Conservation (phyloP, 371 early-diverging fungal species). For the Batrachochytrium dendrobatidis region DNA sequence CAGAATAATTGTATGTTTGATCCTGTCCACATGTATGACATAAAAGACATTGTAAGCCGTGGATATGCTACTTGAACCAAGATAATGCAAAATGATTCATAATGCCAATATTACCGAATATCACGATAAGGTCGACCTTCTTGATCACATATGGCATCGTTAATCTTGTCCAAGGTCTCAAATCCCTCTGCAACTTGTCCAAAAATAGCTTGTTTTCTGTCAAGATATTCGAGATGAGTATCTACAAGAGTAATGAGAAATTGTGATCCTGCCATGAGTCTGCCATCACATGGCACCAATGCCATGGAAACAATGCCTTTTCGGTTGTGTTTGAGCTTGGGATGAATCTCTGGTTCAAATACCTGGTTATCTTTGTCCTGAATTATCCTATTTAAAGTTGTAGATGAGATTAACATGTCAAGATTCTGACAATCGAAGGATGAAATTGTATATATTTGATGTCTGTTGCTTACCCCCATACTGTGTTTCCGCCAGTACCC, state of each 20-base stretch:
- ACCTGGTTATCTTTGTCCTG: constrained; percentile 34
- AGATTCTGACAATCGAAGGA: neutral
- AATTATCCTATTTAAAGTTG: constrained; percentile 28
- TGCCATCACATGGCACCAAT: constrained; percentile 9
- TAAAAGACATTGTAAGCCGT: neutral
- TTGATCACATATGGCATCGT: constrained; percentile 60
- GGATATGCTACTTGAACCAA: neutral
- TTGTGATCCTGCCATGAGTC: constrained; percentile 61
- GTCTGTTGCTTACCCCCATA: constrained; percentile 37
- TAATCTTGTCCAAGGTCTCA: constrained; percentile 81
- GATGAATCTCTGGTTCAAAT: constrained; percentile 78
- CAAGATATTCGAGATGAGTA: constrained; percentile 71
- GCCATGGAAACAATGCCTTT: constrained; percentile 86
- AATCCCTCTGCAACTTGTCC: constrained; percentile 93
- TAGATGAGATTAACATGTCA: neutral
- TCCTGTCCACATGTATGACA: constrained; percentile 23
- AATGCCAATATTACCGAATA: constrained; percentile 51
- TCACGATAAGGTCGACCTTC: constrained; percentile 74
- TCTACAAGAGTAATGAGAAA: constrained; percentile 94
- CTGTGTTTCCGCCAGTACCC: constrained; percentile 72
- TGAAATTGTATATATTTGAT: neutral
- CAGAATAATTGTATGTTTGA: constrained; percentile 85
- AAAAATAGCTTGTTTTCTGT: constrained; percentile 96
- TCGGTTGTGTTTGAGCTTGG: constrained; percentile 74
- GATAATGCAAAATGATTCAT: too few species aligned